phyloP scores from a whole-genome alignment of 148 eudicot species.

The Cornus kousa region DNA sequence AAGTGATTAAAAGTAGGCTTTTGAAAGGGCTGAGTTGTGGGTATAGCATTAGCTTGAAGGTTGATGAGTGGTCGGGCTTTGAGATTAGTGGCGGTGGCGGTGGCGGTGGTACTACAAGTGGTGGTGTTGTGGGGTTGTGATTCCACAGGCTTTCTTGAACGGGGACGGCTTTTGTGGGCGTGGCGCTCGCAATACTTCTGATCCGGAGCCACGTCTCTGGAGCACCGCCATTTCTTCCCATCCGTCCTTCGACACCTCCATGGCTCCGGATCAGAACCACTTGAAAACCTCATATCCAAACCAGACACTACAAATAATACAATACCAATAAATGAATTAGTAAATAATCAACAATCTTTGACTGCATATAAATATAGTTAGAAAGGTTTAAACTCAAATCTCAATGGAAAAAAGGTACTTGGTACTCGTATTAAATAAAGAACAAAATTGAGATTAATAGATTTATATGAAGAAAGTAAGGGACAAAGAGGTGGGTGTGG shows the following conservation, averaged over 20 bases:
- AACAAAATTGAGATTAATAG: not conserved
- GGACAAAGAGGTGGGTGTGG: not conserved
- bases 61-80: constrained; percentile 2
- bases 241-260: constrained; percentile 90
- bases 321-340: not conserved
- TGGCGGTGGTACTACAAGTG: not conserved
- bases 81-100: not conserved
- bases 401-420: not conserved
- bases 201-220: constrained; percentile 79
- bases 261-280: constrained; percentile 63
- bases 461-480: not conserved
- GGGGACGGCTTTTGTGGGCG: constrained; percentile 63
- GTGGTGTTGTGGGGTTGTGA: constrained; percentile 23
- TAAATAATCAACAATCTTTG: not conserved
- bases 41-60: not conserved
- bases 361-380: not conserved
- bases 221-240: constrained; percentile 86
- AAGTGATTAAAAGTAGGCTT: constrained; percentile 14
- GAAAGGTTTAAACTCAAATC: not conserved
- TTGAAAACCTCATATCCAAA: constrained; percentile 43
- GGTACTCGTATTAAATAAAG: no score
- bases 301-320: constrained; percentile 22
- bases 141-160: constrained; percentile 99
- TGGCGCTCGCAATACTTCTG: constrained; percentile 89
- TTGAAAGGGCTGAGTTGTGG: constrained; percentile 1